Conservation (phyloP, 2,329 filamentous ascomycete species). For the Neurospora sp. region DNA sequence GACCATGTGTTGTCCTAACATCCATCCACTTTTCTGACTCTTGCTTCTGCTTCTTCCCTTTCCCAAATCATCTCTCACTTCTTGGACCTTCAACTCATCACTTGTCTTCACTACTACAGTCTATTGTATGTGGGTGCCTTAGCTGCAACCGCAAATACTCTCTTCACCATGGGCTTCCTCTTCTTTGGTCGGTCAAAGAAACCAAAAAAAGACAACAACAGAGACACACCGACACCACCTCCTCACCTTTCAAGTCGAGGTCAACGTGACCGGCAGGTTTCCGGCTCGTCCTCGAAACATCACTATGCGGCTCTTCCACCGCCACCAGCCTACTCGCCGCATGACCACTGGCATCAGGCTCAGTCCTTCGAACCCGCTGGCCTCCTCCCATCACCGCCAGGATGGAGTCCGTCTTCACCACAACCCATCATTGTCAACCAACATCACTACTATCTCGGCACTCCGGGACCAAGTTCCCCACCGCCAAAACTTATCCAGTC, state of each 20-base stretch:
- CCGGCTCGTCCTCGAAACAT: not conserved
- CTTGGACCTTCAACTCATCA: not conserved
- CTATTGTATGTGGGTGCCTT: not conserved
- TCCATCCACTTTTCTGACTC: not conserved
- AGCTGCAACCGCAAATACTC: not conserved
- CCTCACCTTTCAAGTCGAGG: not conserved
- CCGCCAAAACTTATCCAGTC: constrained; percentile 8
- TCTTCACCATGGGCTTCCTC: constrained; percentile 19
- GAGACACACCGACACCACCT: not conserved
- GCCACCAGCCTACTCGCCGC: constrained; percentile 2
- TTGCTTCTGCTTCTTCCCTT: not conserved
- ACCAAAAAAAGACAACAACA: constrained; percentile 15
- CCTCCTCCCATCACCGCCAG: constrained; percentile 18
- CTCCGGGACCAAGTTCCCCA: constrained; percentile 10
- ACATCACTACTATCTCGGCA: constrained; percentile 38
- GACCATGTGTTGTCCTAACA: not conserved
- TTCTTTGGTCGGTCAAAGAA: constrained; percentile 19
- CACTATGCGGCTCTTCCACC: constrained; percentile 1
- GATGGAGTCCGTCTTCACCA: constrained; percentile 14
- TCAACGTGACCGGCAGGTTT: not conserved
- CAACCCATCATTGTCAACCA: constrained; percentile 41
- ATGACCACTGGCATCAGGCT: constrained; percentile 7
- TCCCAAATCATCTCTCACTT: not conserved
- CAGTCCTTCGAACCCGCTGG: constrained; percentile 18
- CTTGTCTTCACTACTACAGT: not conserved